Evolutionary conservation across 768 basidiomycete species (phyloP), one percentile per base, ranked within the genome.

Genomic region (Lactifluus pinguis): DNA sequence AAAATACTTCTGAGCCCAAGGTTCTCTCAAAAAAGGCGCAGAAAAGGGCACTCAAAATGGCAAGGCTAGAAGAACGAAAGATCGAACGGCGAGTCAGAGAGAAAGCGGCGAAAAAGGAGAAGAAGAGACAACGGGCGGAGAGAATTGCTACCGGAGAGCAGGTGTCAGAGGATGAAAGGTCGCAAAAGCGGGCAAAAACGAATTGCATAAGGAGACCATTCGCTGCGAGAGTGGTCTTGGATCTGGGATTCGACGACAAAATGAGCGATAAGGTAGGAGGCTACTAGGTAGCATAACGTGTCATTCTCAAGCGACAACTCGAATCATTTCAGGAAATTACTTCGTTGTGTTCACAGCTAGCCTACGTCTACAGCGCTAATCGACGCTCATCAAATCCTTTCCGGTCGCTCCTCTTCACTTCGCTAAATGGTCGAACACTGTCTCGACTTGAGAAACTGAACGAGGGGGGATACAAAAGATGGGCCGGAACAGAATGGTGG

Each of bases 361-460:
- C 85, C n/a, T 97, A 89, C 71, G 85, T 88, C 21, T 97, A 98
- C 73, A 89, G 90, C 68, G 79, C 84, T 54, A 97, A 98, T 73
- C 85, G 92, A 60, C 78, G 79, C 56, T 81, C 92, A 6, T 69
- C 78, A 5, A 78, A 73, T 59, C 87, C 92, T 0, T 91, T 98
- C 71, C 69, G 74, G n/a, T 76, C 77, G 7, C 72, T 98, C 41
- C 70, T 94, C 32, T 91, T 86, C 73, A 89, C 93, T 4, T 89
- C 89, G 15, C 80, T 98, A 62, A 79, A 85, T 70, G 89, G 89
- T 11, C 77, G 82, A 57, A 86, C 87, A 7, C 76, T 78, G 52
- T 72, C 79, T 60, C 81, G 86, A 34, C 79, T 92, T 54, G 85
- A 92, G 65, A 74, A 75, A 42, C 76, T 84, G 59, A 80, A 79